Base-by-base conservation (phyloP, 129 eudicot species). In the Flaveria robusta region DNA sequence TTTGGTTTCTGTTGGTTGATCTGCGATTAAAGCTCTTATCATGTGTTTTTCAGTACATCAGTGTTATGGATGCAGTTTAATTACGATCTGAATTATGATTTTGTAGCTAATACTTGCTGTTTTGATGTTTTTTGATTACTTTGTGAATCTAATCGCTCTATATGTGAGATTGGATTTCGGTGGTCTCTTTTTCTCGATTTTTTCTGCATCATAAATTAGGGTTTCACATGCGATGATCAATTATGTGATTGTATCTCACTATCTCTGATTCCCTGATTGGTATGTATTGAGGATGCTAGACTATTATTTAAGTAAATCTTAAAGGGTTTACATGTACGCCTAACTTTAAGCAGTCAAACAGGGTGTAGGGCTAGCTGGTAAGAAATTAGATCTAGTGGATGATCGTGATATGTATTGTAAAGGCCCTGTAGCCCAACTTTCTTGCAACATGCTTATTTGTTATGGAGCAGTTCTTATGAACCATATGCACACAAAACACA, bases 11-110 rank as follows among this genome's bases (percentile, higher is more conserved):
- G 41, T 47, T 47, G 65, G 41, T 31, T 70, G 76, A 47, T 78
- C 77, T 62, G 14, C 71, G n/a, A 34, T 78, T 37, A 24, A 22
- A 24, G 55, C 12, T 49, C 63, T 18, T 63, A 60, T 60, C 16
- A 10, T 56, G 7, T 68, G 31, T 18, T 42, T 54, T 68, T 68
- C 12, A 29, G 27, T 16, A 1, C 19, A 56, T 56, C 9, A 29
- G 20, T 67, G 55, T 55, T 23, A 63, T 29, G 3, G 22, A 29
- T 63, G 1, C 7, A 19, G 56, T 29, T 9, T 75, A 5, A 16
- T 6, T 27, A 29, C 19, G 64, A 19, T 75, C 42, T 12, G 71
- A 65, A 31, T 11, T 24, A 29, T 64, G 63, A 47, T 64, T 49
- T 49, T 75, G 26, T 58, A 58, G 69, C 19, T 74, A 5, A 12